Evolutionary conservation across 2,329 filamentous ascomycete species (phyloP).

Genomic region (Botrytis galanthina): DNA sequence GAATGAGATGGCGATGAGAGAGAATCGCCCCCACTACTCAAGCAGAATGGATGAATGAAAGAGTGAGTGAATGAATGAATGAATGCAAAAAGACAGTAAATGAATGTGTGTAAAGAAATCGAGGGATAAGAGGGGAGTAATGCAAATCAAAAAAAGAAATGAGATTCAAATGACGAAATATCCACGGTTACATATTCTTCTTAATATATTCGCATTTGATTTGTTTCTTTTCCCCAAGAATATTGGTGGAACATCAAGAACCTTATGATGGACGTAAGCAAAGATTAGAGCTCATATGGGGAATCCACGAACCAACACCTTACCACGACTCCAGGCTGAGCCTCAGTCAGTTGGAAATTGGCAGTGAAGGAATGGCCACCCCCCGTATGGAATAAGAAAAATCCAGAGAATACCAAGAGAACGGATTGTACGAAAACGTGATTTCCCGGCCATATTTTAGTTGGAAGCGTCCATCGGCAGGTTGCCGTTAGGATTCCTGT

Average conservation of each 20-base stretch:
- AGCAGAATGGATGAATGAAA: not conserved
- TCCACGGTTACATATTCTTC: not conserved
- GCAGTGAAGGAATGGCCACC: not conserved
- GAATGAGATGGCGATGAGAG: not conserved
- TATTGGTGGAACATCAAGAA: not conserved
- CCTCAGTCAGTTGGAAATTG: not conserved
- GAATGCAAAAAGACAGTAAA: not conserved
- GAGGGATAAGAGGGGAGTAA: not conserved
- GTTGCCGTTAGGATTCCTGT: slow-evolving; percentile 10
- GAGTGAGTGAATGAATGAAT: not conserved
- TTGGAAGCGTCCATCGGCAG: not conserved
- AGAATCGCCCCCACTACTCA: not conserved
- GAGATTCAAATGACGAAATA: not conserved
- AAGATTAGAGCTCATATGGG: not conserved
- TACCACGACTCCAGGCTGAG: not conserved
- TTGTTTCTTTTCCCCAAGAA: not conserved
- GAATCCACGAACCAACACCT: not conserved
- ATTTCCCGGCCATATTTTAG: not conserved
- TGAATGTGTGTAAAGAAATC: not conserved
- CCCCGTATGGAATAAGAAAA: not conserved
- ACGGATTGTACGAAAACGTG: not conserved
- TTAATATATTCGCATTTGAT: not conserved
- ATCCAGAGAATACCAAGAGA: not conserved
- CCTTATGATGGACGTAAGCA: not conserved
- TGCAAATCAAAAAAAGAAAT: not conserved